These are phyloP conservation scores for Macaranga tanarius DNA, from an alignment of 441 rosid species.

Conservation along the genomic window DNA sequence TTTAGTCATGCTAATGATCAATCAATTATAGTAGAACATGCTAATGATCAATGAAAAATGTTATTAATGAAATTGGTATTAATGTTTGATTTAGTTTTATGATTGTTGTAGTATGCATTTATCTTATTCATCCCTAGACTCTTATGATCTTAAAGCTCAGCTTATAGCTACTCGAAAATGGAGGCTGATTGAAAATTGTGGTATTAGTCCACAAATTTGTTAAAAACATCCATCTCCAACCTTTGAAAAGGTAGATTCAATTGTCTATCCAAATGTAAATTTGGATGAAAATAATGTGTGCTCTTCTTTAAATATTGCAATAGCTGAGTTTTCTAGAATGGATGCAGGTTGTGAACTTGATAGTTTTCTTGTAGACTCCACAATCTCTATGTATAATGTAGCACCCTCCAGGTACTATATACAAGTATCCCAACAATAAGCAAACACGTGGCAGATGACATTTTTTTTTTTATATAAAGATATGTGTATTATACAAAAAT, in stretches of 20 bases:
- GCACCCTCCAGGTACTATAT: too few species aligned
- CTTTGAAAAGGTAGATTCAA: constrained; percentile 26
- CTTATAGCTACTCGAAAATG: constrained; percentile 17
- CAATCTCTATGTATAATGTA: constrained; percentile 41
- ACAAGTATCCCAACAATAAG: too few species aligned
- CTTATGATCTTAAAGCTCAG: constrained; percentile 7
- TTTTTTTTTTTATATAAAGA: too few species aligned
- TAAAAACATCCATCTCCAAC: constrained; percentile 11
- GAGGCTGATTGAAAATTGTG: constrained; percentile 16
- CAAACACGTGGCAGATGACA: too few species aligned
- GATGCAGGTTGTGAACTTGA: constrained; percentile 23
- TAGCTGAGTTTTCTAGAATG: constrained; percentile 23
- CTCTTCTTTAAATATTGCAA: constrained; percentile 26
- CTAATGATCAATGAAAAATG: too few species aligned
- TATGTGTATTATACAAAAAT: too few species aligned
- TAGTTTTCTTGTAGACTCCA: constrained; percentile 33
- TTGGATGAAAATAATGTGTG: constrained; percentile 29
- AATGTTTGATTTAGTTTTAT: too few species aligned
- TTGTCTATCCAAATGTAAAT: constrained; percentile 25
- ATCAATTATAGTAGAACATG: too few species aligned
- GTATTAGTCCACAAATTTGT: constrained; percentile 5
- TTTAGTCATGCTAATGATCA: too few species aligned
- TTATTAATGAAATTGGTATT: too few species aligned
- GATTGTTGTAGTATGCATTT: too few species aligned
- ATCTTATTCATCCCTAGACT: constrained; percentile 12